Evolutionary conservation across 148 eudicot species (phyloP).

Genomic region (Vaccinium darrowii): DNA sequence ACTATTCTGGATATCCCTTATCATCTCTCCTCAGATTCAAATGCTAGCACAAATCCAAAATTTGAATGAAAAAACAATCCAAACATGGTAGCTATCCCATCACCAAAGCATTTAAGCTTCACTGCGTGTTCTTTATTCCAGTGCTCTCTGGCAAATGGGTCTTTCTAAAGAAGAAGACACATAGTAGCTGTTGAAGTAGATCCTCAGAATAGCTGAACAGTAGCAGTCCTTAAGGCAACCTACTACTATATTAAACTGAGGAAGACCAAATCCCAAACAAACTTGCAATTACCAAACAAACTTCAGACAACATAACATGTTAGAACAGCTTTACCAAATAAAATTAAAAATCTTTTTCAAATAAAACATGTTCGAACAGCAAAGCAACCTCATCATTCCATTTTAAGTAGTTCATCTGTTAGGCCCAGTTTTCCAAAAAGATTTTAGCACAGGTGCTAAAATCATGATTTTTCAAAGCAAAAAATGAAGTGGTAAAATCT

Average conservation of each 20-base stretch:
- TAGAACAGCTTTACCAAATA: too few relatives aligned
- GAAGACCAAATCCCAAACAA: not conserved
- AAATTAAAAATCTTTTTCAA: too few relatives aligned
- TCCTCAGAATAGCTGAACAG: not conserved
- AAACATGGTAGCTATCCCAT: not conserved
- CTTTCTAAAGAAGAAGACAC: not conserved
- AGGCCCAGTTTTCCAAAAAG: too few relatives aligned
- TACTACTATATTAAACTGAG: not conserved
- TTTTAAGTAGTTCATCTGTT: not conserved
- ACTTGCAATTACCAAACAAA: not conserved
- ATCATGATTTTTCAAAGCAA: too few relatives aligned
- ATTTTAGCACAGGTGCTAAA: too few relatives aligned
- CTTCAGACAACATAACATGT: not conserved
- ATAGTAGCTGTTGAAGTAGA: not conserved
- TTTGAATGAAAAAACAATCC: not conserved
- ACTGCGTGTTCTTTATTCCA: not conserved
- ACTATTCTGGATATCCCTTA: not conserved
- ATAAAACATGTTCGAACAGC: not conserved
- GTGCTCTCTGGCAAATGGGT: not conserved
- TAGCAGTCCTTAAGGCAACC: not conserved
- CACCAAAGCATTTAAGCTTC: not conserved
- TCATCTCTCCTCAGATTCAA: not conserved
- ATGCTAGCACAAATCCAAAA: not conserved
- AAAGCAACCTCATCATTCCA: not conserved
- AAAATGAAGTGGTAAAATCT: too few relatives aligned